Evolutionary conservation across 768 basidiomycete genomes (phyloP).

Genomic region (Phylloporus arenicola): DNA sequence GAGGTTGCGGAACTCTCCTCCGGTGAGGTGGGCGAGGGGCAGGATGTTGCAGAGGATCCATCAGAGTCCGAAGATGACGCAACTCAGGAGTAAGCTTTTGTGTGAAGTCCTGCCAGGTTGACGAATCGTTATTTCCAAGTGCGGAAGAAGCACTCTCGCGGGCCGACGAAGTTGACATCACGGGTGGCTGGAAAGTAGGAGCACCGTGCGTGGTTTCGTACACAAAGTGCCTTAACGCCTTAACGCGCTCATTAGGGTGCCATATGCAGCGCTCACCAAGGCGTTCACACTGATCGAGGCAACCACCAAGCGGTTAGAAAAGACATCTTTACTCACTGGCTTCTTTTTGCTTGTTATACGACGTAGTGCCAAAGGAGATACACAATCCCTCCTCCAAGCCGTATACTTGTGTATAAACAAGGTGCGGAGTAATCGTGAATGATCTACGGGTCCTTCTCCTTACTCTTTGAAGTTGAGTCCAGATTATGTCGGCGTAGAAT

Average conservation of each 20-base stretch:
- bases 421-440: conserved; percentile 41
- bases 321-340: conserved; percentile 79
- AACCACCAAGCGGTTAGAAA: conserved; percentile 96
- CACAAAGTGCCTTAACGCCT: background rate
- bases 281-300: conserved; percentile 86
- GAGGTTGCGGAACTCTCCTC: no score
- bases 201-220: conserved; percentile 55
- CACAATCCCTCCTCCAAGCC: conserved; percentile 72
- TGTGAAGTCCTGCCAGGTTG: background rate
- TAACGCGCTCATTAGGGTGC: conserved; percentile 52
- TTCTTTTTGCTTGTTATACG: conserved; percentile 89
- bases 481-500: conserved; percentile 91
- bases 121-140: conserved; percentile 32
- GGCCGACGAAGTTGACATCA: conserved; percentile 65
- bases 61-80: conserved; percentile 46
- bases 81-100: conserved; percentile 53
- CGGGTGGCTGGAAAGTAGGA: conserved; percentile 80
- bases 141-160: conserved; percentile 63
- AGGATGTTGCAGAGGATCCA: conserved; percentile 30
- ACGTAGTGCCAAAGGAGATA: conserved; percentile 70
- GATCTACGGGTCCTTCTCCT: background rate
- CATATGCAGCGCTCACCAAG: conserved; percentile 88
- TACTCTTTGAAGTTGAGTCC: conserved; percentile 65
- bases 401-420: conserved; percentile 97
- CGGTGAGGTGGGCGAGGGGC: no score